Evolutionary conservation across 768 basidiomycete species (phyloP).

Genomic region (Hypholoma fasciculare): DNA sequence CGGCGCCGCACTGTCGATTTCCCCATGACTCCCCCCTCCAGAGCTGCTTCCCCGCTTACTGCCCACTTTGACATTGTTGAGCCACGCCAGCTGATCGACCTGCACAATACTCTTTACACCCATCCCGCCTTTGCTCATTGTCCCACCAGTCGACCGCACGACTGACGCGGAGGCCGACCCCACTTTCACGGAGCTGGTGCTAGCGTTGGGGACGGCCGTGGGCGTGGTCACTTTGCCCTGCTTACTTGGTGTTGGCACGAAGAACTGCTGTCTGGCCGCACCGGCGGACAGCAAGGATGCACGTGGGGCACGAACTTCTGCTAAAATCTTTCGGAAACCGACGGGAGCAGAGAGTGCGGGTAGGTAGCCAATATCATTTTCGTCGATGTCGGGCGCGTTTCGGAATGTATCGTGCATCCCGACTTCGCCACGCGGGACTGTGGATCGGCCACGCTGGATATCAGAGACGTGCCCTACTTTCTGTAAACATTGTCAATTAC

Average conservation of each 20-base stretch:
- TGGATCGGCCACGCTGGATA: slow-evolving; percentile 30
- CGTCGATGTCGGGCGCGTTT: slow-evolving; percentile 43
- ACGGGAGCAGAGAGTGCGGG: slow-evolving; percentile 67
- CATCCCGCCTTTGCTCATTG: slow-evolving; percentile 49
- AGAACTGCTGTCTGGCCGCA: not conserved
- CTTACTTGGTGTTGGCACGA: not conserved
- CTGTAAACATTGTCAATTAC: slow-evolving; percentile 24
- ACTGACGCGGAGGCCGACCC: not conserved
- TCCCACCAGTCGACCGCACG: slow-evolving; percentile 32
- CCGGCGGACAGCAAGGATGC: not conserved
- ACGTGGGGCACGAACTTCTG: slow-evolving; percentile 65
- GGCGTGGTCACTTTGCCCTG: no score
- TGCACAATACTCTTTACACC: slow-evolving; percentile 49
- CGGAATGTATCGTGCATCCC: slow-evolving; percentile 49
- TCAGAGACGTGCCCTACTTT: slow-evolving; percentile 47
- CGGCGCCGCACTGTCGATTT: slow-evolving; percentile 43
- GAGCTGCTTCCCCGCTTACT: slow-evolving; percentile 55
- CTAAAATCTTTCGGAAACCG: slow-evolving; percentile 65
- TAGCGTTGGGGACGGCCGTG: no score
- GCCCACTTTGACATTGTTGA: slow-evolving; percentile 71
- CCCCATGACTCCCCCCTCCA: slow-evolving; percentile 32
- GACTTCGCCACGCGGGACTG: slow-evolving; percentile 19
- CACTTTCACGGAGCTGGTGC: not conserved
- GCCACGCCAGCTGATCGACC: slow-evolving; percentile 72
- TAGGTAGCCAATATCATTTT: slow-evolving; percentile 20